Base-by-base conservation (phyloP, 768 basidiomycete genomes). In the Clavaria fumosa region DNA sequence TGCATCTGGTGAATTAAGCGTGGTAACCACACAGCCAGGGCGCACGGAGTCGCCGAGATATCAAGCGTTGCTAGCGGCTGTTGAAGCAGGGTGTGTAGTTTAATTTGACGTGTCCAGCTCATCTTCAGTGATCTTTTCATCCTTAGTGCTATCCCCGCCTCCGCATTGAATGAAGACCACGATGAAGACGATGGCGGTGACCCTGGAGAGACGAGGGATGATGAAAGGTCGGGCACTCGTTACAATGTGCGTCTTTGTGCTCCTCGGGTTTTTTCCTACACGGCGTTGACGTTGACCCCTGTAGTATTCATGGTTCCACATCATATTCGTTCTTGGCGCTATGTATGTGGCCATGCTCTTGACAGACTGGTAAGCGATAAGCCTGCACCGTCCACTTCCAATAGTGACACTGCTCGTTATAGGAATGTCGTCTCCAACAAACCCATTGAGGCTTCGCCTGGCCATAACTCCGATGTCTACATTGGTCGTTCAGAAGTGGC, bases 301-400 rank as follows among this genome's bases (percentile, higher is more conserved):
- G 23, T 20, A 95, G 90, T 99, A 99, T 54, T 75, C 89, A 1
- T 99, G 90, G 89, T 97, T 99, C 75, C 95, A 99, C 53, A 60
- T 96, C 55, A 96, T 99, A 50, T 99, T 97, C 53, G 75, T 82
- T 31, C 80, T 97, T 47, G 95, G 77, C 20, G 67, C 89, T 10
- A 97, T 97, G 95, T 99, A 99, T 58, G 89, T 96, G 18, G 89
- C 85, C 4, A 91, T 95, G 72, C 64, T 99, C 10, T 58, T 99
- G 38, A 99, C 93, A 1, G 93, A 99, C 58, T 97, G 95, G 93
- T 91, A 43, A 18, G 24, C 37, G 27, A 23, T 30, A 31, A 41
- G 42, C 11, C 41, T 20, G n/a, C n/a, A n/a, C n/a, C n/a, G n/a
- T n/a, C n/a, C n/a, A n/a, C n/a, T n/a, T n/a, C n/a, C n/a, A n/a